phyloP scores from a whole-genome alignment of 352 stramenopile genomes.

The Peronospora destructor region DNA sequence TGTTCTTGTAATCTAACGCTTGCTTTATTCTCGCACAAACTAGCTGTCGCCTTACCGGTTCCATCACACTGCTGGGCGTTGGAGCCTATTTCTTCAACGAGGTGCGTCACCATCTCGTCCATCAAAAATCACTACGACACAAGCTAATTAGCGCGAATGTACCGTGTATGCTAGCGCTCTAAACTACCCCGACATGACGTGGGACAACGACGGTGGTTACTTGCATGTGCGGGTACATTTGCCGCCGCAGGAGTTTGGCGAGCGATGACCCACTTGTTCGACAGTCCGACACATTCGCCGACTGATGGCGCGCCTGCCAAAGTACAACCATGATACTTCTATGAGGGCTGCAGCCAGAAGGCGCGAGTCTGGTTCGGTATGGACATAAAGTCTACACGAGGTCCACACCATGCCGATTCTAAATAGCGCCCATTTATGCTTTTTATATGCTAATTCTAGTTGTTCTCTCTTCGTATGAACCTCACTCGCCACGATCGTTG shows the following conservation, averaged over 20 bases:
- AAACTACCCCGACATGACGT: constrained; percentile 39
- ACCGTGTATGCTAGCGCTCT: constrained; percentile 21
- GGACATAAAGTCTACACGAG: background rate
- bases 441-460: constrained; percentile 25
- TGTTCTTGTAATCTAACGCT: background rate
- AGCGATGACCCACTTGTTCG: constrained; percentile 43
- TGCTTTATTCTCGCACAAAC: background rate
- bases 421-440: constrained; percentile 39
- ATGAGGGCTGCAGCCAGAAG: constrained; percentile 9
- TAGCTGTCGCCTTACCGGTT: constrained; percentile 56
- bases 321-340: constrained; percentile 5
- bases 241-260: constrained; percentile 41
- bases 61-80: constrained; percentile 42
- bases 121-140: background rate
- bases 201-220: constrained; percentile 50
- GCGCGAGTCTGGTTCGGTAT: constrained; percentile 8
- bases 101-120: constrained; percentile 20
- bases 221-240: constrained; percentile 45
- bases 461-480: constrained; percentile 16
- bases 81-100: constrained; percentile 53
- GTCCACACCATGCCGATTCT: constrained; percentile 11
- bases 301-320: background rate
- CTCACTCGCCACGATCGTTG: constrained; percentile 15
- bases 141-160: background rate
- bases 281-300: background rate